Evolutionary conservation across 2,329 filamentous ascomycete species (phyloP), one percentile per base, ranked within the genome.

Genomic region (Ciborinia camelliae): DNA sequence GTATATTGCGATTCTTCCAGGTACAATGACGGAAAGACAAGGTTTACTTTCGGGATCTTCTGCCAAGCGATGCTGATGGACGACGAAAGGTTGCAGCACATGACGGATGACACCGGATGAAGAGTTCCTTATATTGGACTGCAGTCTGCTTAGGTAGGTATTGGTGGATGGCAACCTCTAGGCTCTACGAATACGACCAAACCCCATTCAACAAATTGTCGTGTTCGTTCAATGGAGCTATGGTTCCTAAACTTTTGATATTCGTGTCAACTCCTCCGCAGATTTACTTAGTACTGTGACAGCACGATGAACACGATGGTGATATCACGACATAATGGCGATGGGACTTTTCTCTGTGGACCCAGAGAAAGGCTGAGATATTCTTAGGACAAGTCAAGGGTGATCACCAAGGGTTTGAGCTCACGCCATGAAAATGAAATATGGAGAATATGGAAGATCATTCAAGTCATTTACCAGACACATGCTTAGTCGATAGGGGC

Each of bases 341-440:
- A 43, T 23, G 7, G 37, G 18, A 52, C 18, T 14, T n/a, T 52
- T 52, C 28, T 7, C 20, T 57, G 39, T 57, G 53, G 37, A n/a
- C 39, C 28, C n/a, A 7, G 12, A 14, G 15, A n/a, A n/a, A n/a
- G n/a, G n/a, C n/a, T n/a, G n/a, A 37, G 20, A 26, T 43, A 9
- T 45, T 43, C 39, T 55, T 28, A 47, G 28, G 18, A 37, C 10
- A 26, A 52, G 35, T 32, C 59, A 23, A 35, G 9, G 4, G 43
- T 32, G 18, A 14, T 35, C 26, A 62, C 18, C 45, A 9, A 23
- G 15, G 43, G 15, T 50, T 48, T 20, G 30, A 62, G 39, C 50
- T 55, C 60, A 62, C 60, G 37, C 60, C 60, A 55, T 55, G 23
- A 23, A 23, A 30, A 57, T 57, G 39, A 55, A 62, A 62, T 55